These are phyloP conservation scores for Lipomyces orientalis DNA, from an alignment of 805 yeast genomes.

Conservation along the genomic window DNA sequence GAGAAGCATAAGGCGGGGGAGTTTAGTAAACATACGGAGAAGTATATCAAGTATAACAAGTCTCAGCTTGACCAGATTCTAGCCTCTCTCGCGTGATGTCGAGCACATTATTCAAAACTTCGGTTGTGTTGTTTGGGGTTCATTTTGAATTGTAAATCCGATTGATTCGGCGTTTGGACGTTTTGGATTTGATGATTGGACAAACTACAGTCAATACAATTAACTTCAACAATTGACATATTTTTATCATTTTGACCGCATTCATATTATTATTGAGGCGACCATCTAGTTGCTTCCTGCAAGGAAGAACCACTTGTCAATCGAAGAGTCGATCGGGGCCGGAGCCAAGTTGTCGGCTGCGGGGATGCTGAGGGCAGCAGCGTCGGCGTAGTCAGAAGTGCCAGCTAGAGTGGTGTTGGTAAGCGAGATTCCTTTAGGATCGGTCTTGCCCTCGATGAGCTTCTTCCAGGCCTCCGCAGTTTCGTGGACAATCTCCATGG, in stretches of 20 bases:
- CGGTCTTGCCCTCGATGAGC: slow-evolving; percentile 67
- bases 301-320: slow-evolving; percentile 99
- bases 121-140: neutral
- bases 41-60: slow-evolving; percentile 63
- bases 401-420: slow-evolving; percentile 73
- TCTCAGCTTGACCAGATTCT: slow-evolving; percentile 49
- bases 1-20: slow-evolving; percentile 75
- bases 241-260: neutral
- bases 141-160: neutral
- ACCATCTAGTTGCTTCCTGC: slow-evolving; percentile 48
- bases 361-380: slow-evolving; percentile 60
- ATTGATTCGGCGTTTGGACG: neutral
- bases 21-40: slow-evolving; percentile 70
- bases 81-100: slow-evolving; percentile 42
- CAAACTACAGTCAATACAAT: slow-evolving; percentile 2
- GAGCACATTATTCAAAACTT: neutral
- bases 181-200: neutral
- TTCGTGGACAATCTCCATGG: slow-evolving; percentile 81
- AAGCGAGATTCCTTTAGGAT: slow-evolving; percentile 69
- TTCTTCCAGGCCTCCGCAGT: slow-evolving; percentile 84
- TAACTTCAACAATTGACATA: neutral
- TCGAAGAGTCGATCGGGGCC: slow-evolving; percentile 93
- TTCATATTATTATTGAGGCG: neutral
- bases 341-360: slow-evolving; percentile 63
- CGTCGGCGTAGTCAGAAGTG: slow-evolving; percentile 59